Conservation (phyloP, 495 filamentous ascomycete genomes). For the Monascus purpureus region DNA sequence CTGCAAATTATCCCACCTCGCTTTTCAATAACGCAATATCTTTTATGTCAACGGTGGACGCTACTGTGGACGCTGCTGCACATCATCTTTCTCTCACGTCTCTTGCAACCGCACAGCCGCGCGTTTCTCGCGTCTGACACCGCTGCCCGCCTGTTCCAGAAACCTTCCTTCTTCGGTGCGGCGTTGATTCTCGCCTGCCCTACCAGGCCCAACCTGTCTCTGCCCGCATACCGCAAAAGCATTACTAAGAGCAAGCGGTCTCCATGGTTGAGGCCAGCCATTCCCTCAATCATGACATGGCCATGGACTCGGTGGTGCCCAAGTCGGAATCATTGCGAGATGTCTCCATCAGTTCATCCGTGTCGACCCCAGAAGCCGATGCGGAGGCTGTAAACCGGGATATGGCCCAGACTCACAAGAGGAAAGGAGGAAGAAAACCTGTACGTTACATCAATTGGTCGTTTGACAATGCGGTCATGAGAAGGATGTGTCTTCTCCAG, state of each 20-base stretch:
- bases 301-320: constrained; percentile 29
- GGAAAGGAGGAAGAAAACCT: constrained; percentile 94
- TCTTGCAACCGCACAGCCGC: constrained; percentile 28
- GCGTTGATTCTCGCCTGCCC: constrained; percentile 1
- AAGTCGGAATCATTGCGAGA: constrained; percentile 34
- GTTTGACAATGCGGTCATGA: too few species aligned
- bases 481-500: too few species aligned
- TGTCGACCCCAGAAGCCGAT: constrained; percentile 45
- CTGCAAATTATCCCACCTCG: constrained; percentile 22
- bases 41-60: constrained; percentile 32
- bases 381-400: constrained; percentile 43
- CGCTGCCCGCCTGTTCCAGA: constrained; percentile 5
- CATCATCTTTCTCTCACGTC: constrained; percentile 16
- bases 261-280: constrained; percentile 32
- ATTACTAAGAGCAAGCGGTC: constrained; percentile 22
- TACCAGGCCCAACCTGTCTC: not conserved
- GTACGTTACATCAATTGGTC: constrained; percentile 42
- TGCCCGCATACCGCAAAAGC: not conserved
- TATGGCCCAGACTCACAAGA: constrained; percentile 56
- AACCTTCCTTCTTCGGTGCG: not conserved
- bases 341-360: constrained; percentile 33
- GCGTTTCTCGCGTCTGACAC: constrained; percentile 28
- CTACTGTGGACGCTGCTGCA: constrained; percentile 4
- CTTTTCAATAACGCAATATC: constrained; percentile 22
- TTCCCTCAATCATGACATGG: constrained; percentile 25